Evolutionary conservation across 352 stramenopile species (phyloP).

Genomic region (Phytophthora meadii): DNA sequence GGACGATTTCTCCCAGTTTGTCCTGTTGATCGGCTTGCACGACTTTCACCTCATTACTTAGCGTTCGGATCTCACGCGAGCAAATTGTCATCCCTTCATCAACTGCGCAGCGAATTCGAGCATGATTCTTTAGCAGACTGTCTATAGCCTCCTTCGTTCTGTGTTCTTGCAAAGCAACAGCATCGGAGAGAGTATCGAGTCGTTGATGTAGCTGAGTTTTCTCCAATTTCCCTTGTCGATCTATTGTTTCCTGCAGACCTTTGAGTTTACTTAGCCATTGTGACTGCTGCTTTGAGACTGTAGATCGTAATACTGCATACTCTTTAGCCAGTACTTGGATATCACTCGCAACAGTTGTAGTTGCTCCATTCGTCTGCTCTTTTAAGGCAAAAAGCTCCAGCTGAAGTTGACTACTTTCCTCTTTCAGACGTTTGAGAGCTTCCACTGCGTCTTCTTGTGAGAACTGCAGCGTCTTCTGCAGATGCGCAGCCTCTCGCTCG

Average conservation of each 20-base stretch:
- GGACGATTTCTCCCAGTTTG: slow-evolving; percentile 37
- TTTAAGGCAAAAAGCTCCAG: slow-evolving; percentile 49
- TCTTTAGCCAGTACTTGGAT: slow-evolving; percentile 57
- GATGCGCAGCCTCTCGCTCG: slow-evolving; percentile 50
- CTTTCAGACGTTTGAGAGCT: slow-evolving; percentile 46
- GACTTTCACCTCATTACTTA: slow-evolving; percentile 53
- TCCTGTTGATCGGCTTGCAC: slow-evolving; percentile 44
- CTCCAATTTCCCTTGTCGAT: slow-evolving; percentile 57
- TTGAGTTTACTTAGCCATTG: slow-evolving; percentile 55
- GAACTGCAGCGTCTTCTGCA: slow-evolving; percentile 49
- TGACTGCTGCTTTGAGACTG: slow-evolving; percentile 45
- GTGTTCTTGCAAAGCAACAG: slow-evolving; percentile 45
- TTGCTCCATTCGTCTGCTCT: slow-evolving; percentile 36
- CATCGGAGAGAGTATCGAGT: slow-evolving; percentile 52
- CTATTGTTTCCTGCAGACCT: slow-evolving; percentile 48
- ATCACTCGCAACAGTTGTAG: slow-evolving; percentile 47
- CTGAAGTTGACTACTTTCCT: slow-evolving; percentile 50
- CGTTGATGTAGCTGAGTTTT: slow-evolving; percentile 53
- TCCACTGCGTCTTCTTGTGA: slow-evolving; percentile 59
- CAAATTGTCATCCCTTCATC: slow-evolving; percentile 67
- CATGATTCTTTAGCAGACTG: slow-evolving; percentile 61
- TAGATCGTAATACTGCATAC: slow-evolving; percentile 37
- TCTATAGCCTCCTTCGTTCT: slow-evolving; percentile 52
- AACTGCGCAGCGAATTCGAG: slow-evolving; percentile 53
- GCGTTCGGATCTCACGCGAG: slow-evolving; percentile 53